Percentiles rank a stretch among this genome's conserved stretches.
phyloP scores from a whole-genome alignment of 805 yeast species.

The Clavispora asparagi region DNA sequence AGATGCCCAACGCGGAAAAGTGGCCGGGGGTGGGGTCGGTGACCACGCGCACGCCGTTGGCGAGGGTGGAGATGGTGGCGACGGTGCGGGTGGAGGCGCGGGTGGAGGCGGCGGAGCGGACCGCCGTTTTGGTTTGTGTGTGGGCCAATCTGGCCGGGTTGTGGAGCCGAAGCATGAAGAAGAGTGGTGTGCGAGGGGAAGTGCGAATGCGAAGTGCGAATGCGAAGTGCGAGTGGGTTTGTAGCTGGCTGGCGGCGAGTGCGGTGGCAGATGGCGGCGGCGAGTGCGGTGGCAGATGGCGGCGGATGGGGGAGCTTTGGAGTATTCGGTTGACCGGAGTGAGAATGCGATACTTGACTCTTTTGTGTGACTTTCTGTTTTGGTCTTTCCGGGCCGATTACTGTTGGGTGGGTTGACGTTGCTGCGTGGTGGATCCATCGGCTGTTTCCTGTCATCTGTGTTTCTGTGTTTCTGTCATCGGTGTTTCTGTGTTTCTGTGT shows the following conservation, averaged over 20 bases:
- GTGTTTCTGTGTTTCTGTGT: too few relatives aligned
- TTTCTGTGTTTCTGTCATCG: too few relatives aligned
- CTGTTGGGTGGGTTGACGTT: too few relatives aligned
- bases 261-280: neutral
- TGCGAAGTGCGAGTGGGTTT: neutral
- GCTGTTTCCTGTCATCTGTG: too few relatives aligned
- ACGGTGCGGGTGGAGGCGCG: slow-evolving; percentile 11
- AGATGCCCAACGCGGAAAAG: slow-evolving; percentile 85
- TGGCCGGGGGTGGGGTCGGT: slow-evolving; percentile 86
- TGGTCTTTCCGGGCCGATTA: too few relatives aligned
- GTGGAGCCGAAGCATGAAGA: neutral
- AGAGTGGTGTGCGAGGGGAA: neutral
- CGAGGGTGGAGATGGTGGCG: slow-evolving; percentile 34
- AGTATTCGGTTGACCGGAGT: too few relatives aligned
- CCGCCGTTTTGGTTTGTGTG: neutral
- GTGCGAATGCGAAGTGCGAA: neutral
- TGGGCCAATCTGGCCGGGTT: neutral
- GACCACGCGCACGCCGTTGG: slow-evolving; percentile 78
- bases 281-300: too few relatives aligned
- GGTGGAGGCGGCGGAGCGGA: neutral
- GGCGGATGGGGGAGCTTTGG: too few relatives aligned
- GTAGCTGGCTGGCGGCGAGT: neutral
- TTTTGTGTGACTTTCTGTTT: too few relatives aligned
- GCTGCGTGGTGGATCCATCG: too few relatives aligned
- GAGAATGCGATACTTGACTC: too few relatives aligned